Base-by-base conservation (phyloP, 1,284 basidiomycete species). In the Cystobasidiaceae sp. region DNA sequence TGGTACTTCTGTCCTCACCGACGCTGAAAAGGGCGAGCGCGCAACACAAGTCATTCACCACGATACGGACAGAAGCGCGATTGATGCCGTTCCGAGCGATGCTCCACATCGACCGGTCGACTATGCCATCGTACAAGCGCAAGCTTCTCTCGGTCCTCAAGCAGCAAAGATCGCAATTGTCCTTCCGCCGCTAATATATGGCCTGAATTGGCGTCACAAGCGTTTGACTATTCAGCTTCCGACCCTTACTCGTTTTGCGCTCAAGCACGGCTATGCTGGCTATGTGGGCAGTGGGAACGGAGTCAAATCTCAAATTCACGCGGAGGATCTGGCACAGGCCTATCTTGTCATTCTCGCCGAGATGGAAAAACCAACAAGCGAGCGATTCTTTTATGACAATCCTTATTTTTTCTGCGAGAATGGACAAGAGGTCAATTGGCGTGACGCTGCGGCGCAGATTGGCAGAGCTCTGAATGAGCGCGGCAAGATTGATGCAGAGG, bases 71-170 rank as follows among this genome's bases (percentile, higher is more conserved):
- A 19, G 21, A 8, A 19, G 34, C 8, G 19, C 21, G 5, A 33
- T 60, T 15, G 27, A 60, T 34, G 46, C 57, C 17, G 19, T 56
- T 15, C 25, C 57, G 17, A 44, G 50, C 25, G 30, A 48, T 50
- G 57, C 49, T 7, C 28, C 51, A 23, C 57, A 60, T 21, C 39
- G 57, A 15, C 17, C 15, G 9, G 57, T 60, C 25, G 57, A 60
- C 33, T 44, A 55, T 15, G 41, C 25, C 13, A 60, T 60, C 27
- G 17, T 60, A 25, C 9, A 34, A 60, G 41, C 57, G 32, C 25
- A 21, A 23, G 30, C 27, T 15, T 45, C 52, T 5, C 28, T 60
- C 34, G 44, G 45, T 4, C 27, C 17, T n/a, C 32, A 48, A 27
- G 57, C 57, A n/a, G 39, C 30, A 56, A 23, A 49, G 23, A 28